phyloP scores from a whole-genome alignment of 140 eudicot genomes.

The Oenanthe javanica region DNA sequence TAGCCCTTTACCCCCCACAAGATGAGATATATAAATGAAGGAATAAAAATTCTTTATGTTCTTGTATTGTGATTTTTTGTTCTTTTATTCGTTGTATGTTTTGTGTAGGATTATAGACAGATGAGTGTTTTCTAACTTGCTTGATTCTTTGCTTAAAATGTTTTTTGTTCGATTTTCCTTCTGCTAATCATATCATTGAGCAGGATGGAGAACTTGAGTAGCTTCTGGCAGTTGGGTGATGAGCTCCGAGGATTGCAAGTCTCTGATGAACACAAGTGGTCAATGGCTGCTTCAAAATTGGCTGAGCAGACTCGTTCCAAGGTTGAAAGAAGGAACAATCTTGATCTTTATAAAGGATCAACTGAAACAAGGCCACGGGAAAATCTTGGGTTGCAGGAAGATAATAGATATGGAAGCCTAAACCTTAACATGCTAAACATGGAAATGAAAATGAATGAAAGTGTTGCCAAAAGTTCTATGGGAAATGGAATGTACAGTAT shows the following conservation, averaged over 20 bases:
- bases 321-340: conserved; percentile 76
- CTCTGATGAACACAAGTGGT: conserved; percentile 91
- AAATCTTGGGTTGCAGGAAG: conserved; percentile 55
- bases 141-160: not conserved
- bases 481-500: conserved; percentile 47
- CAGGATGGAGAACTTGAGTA: conserved; percentile 71
- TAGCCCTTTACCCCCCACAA: not conserved
- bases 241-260: conserved; percentile 81
- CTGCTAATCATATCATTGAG: conserved; percentile 10
- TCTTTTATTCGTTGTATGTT: not conserved
- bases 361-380: conserved; percentile 54
- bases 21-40: not conserved
- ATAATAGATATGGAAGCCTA: conserved; percentile 71
- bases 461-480: conserved; percentile 32
- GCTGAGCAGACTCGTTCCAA: conserved; percentile 87
- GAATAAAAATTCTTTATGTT: not conserved
- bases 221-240: conserved; percentile 91
- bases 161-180: not conserved
- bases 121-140: not conserved
- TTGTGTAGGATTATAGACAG: not conserved
- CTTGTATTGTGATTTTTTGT: not conserved
- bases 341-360: conserved; percentile 67
- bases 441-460: conserved; percentile 54
- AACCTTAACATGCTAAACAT: conserved; percentile 73
- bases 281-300: conserved; percentile 72